A percentile compares a stretch with the other conserved stretches of the same genome.
Evolutionary conservation across 1,139 yeast species (phyloP).

Genomic region (Saccharomyces hybrid): DNA sequence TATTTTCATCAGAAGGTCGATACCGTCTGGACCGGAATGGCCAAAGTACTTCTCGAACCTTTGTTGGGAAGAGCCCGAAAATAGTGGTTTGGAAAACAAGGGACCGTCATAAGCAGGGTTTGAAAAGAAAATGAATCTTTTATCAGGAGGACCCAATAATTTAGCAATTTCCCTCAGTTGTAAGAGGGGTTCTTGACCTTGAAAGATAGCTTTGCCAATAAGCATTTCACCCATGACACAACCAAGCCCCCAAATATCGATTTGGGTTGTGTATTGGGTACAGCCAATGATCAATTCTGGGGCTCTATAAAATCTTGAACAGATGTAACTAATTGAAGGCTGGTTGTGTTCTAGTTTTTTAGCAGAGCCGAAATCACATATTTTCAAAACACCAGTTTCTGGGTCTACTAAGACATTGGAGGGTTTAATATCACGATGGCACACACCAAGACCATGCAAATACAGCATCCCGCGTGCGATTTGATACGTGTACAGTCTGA

Average conservation of each 20-base stretch:
- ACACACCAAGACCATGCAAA: conserved; percentile 68
- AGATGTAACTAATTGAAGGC: conserved; percentile 70
- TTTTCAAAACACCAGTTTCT: conserved; percentile 52
- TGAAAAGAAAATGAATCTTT: too few species aligned
- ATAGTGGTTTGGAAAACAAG: conserved; percentile 58
- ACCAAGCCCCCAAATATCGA: conserved; percentile 81
- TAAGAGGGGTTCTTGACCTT: conserved; percentile 66
- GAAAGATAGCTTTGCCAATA: conserved; percentile 72
- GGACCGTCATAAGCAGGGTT: conserved; percentile 65
- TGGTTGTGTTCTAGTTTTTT: conserved; percentile 65
- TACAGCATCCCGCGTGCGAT: conserved; percentile 76
- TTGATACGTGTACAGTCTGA: conserved; percentile 73
- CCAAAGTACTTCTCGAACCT: conserved; percentile 64
- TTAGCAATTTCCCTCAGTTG: conserved; percentile 74
- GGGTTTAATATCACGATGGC: conserved; percentile 79
- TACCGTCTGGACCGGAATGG: conserved; percentile 61
- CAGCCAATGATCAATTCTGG: conserved; percentile 55
- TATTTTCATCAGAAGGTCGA: conserved; percentile 60
- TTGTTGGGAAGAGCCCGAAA: conserved; percentile 49
- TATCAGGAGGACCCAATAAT: conserved; percentile 46
- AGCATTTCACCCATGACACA: conserved; percentile 82
- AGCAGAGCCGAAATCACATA: conserved; percentile 80
- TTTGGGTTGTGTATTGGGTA: conserved; percentile 64
- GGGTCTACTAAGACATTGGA: conserved; percentile 73
- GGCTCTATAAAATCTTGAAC: conserved; percentile 48